These are phyloP conservation scores for Gillenia trifoliata DNA, from an alignment of 306 rosid species.

Conservation along the genomic window DNA sequence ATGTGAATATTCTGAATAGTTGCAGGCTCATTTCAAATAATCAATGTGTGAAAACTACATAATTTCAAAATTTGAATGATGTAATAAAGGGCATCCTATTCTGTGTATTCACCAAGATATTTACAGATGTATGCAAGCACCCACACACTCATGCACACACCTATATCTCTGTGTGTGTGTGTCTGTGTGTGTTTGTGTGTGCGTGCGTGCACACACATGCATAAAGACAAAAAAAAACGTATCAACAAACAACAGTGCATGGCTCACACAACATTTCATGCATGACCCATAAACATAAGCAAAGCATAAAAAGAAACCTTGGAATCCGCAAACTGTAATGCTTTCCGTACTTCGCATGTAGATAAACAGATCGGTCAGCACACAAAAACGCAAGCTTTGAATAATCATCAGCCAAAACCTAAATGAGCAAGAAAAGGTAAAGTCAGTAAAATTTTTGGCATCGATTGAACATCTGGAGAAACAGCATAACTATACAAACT, in stretches of 20 bases:
- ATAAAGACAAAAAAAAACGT: too few species aligned
- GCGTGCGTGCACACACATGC: too few species aligned
- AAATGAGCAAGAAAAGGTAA: conserved; percentile 18
- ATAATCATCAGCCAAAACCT: conserved; percentile 82
- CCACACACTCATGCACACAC: too few species aligned
- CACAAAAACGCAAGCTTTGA: conserved; percentile 92
- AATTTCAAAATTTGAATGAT: not conserved
- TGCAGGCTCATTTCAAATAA: not conserved
- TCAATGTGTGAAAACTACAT: not conserved
- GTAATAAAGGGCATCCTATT: not conserved
- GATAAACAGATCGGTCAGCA: conserved; percentile 73
- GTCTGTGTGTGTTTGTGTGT: too few species aligned
- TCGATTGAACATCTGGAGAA: not conserved
- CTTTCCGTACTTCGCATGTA: conserved; percentile 94
- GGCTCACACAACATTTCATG: not conserved
- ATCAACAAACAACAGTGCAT: too few species aligned
- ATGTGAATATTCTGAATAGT: not conserved
- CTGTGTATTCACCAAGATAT: not conserved
- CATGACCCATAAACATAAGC: not conserved
- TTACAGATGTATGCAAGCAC: not conserved
- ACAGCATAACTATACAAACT: not conserved
- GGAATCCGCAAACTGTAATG: conserved; percentile 86
- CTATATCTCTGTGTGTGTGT: too few species aligned
- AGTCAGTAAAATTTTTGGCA: conserved; percentile 7
- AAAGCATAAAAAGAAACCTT: conserved; percentile 30